Base-by-base conservation (phyloP, 116 monocot genomes). In the Thalassia testudinum region DNA sequence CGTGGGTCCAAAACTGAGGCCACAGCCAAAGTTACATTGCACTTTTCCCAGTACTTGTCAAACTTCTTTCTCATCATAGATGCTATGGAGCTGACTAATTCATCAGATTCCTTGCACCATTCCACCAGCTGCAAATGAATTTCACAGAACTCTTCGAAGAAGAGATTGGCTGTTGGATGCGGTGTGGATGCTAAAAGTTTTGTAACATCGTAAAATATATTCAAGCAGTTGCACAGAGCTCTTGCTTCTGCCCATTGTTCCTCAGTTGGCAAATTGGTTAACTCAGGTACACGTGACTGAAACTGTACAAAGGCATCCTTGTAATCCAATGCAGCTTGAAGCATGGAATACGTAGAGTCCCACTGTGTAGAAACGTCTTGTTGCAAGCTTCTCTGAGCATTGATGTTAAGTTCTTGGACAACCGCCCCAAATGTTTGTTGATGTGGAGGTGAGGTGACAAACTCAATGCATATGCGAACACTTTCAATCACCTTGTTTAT, bases 61-160 rank as follows among this genome's bases (percentile, higher is more conserved):
- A 78, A 73, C 58, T 78, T 69, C 52, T 42, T 60, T 12, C 70
- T 58, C 73, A 73, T 78, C 28, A 66, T 53, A 15, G 66, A 42
- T 43, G 73, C 64, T 19, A 73, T 60, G 26, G 40, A 40, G 2
- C 45, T 57, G 23, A 70, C 52, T 17, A 55, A 23, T 24, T 57
- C 62, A 59, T 73, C 66, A 12, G 42, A 54, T 19, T 42, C 25
- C 42, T 53, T 63, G 12, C 49, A 19, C 62, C 61, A 62, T 23
- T 70, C 62, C 26, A 62, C 58, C 21, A 73, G 58, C 27, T 60
- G 57, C 20, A 67, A 23, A 40, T 58, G 59, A 34, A 73, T 78
- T 37, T 52, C 70, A 52, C 78, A 78, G 30, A 78, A 53, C 44
- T 70, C 61, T 59, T 68, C 69, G 21, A 74, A 70, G 43, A 66